Percentiles rank a stretch among this genome's conserved stretches.
phyloP scores from a whole-genome alignment of 352 stramenopile species.

The Pseudoperonospora humuli region DNA sequence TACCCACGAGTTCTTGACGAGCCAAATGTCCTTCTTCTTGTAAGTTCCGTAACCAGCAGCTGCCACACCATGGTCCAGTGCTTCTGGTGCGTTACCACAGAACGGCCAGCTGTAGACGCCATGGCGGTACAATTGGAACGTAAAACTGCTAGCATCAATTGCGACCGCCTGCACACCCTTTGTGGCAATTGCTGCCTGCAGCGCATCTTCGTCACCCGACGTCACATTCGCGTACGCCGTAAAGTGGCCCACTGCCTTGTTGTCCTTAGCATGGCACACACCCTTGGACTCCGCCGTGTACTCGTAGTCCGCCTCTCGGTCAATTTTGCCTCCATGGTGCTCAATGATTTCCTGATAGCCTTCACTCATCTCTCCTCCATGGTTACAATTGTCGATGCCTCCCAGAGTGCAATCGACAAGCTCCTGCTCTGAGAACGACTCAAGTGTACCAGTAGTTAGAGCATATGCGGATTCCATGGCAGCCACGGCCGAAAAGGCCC shows the following conservation, averaged over 20 bases:
- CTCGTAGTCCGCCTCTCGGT: slow-evolving; percentile 91
- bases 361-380: slow-evolving; percentile 96
- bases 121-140: slow-evolving; percentile 69
- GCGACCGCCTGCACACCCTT: slow-evolving; percentile 75
- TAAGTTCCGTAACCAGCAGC: slow-evolving; percentile 87
- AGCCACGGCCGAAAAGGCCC: slow-evolving; percentile 95
- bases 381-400: slow-evolving; percentile 91
- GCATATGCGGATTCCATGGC: slow-evolving; percentile 95
- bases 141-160: slow-evolving; percentile 76
- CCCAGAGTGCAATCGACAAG: slow-evolving; percentile 94
- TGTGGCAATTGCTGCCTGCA: slow-evolving; percentile 77
- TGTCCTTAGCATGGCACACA: slow-evolving; percentile 77
- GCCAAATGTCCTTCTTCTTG: slow-evolving; percentile 88
- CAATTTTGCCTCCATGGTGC: slow-evolving; percentile 76
- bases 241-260: slow-evolving; percentile 75
- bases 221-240: slow-evolving; percentile 65
- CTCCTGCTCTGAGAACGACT: slow-evolving; percentile 95
- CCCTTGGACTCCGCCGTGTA: slow-evolving; percentile 90
- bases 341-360: slow-evolving; percentile 93
- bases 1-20: slow-evolving; percentile 93
- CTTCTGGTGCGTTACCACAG: slow-evolving; percentile 71
- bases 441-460: slow-evolving; percentile 85
- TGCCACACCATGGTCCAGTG: slow-evolving; percentile 93
- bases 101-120: slow-evolving; percentile 55
- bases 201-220: slow-evolving; percentile 53